Base-by-base conservation (phyloP, 75 land plant genomes). In the Sequoia sempervirens region DNA sequence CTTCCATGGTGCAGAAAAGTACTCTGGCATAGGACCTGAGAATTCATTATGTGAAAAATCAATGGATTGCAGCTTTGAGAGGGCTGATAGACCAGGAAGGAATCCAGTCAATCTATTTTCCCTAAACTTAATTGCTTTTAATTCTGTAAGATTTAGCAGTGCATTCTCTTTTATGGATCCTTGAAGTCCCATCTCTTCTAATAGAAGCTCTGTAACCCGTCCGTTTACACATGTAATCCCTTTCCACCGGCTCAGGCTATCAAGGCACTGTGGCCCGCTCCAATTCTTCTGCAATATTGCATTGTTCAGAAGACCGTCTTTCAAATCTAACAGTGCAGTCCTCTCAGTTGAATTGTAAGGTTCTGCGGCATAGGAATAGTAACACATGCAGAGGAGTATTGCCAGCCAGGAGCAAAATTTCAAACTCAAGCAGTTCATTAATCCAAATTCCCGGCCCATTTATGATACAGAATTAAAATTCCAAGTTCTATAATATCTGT, bases 1-100 rank as follows among this genome's bases (percentile, higher is more conserved):
- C 17, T 84, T 86, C 52, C 47, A 46, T 36, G 47, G 23, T 17
- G 54, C 20, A 20, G 18, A 8, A 30, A 34, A 34, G 26, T 30
- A 54, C 37, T 9, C 40, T 15, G 91, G 88, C 20, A 91, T 86
- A 6, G 84, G 83, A 14, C 93, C 94, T 28, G 84, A 43, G 84
- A 92, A 84, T 1, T 84, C 32, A 83, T 92, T 92, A 28, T 88
- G 86, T 82, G 90, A 86, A 30, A 90, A 80, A 80, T 81, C 87
- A 26, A 92, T 34, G 37, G 87, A 80, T 32, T 90, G 85, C n/a
- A 90, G 75, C 2, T 75, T 86, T 23, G 69, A 82, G 45, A 92
- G 84, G n/a, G 84, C 82, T 50, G 86, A 79, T 52, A 87, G 89
- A 43, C 50, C 87, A 8, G 93, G 91, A 32, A 92, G 69, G 15